Evolutionary conservation across 805 yeast species (phyloP), one percentile per base, ranked within the genome.

Genomic region (Yarrowia hollandica): DNA sequence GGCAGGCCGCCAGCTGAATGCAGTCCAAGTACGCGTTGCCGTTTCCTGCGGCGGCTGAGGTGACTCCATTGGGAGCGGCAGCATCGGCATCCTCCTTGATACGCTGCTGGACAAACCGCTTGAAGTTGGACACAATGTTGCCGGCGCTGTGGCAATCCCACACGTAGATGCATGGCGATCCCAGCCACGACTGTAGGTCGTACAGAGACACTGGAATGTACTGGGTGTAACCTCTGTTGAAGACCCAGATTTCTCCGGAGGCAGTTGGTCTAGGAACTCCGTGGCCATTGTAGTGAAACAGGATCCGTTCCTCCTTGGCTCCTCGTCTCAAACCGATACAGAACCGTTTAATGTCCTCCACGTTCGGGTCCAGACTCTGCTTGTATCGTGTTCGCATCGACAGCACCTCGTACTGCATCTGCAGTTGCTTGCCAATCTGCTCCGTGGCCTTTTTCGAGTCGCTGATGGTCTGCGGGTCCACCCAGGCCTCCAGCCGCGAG

Each of bases 221-320:
- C 73, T 94, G 99, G 1, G 99, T 94, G 70, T 91, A 94, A 1
- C 96, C 96, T 64, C 97, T 77, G 71, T 94, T 94, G 75, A 94
- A 94, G 10, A 94, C 98, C 99, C 99, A 94, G 23, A 94, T 89
- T 69, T 94, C 99, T 21, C 99, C 99, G 44, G 91, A 83, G 31
- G 90, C 84, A 0, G 99, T 94, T 0, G 99, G 98, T 66, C 90
- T 90, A 0, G 99, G 99, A 1, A 94, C 99, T 21, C 99, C 99
- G 69, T 94, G 99, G 6, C 99, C 99, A 66, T 94, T 94, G 71
- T 94, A 94, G 70, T 94, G 98, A 71, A 94, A 92, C 58, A 94
- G 71, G 9, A 92, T 87, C 61, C 99, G 78, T 69, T 92, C 98
- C 62, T 92, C 97, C 68, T 91, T 89, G 2, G 97, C 96, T 60